These are phyloP conservation scores for Penicillium decumbens DNA, from an alignment of 2,329 filamentous ascomycete species.

Conservation along the genomic window DNA sequence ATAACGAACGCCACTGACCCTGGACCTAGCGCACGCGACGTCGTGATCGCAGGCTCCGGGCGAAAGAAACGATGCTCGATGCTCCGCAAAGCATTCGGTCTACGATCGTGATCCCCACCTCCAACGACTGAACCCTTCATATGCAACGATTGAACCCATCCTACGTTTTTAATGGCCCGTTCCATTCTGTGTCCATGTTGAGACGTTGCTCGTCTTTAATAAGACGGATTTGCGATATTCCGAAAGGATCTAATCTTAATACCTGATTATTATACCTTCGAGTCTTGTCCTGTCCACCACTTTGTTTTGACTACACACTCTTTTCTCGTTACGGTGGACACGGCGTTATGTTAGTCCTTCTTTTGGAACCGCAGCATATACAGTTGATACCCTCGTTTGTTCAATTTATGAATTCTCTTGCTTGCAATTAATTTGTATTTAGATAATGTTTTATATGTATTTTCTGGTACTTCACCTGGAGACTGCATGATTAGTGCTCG, in stretches of 20 bases:
- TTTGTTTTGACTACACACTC: slow-evolving; percentile 1
- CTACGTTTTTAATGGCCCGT: not conserved
- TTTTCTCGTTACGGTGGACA: not conserved
- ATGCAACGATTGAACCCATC: not conserved
- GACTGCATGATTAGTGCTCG: not conserved
- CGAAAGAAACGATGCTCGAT: slow-evolving; percentile 46
- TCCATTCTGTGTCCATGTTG: not conserved
- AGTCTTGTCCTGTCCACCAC: not conserved
- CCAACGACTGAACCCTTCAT: not conserved
- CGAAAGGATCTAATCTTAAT: slow-evolving; percentile 25
- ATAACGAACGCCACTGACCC: slow-evolving; percentile 11
- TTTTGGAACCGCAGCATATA: slow-evolving; percentile 7
- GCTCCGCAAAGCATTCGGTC: slow-evolving; percentile 44
- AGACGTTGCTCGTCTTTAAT: not conserved
- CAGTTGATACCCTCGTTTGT: slow-evolving; percentile 12
- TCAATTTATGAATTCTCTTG: slow-evolving; percentile 1
- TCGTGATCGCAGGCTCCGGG: slow-evolving; percentile 34
- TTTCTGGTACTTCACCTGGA: not conserved
- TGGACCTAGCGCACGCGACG: slow-evolving; percentile 21
- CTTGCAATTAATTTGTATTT: not conserved
- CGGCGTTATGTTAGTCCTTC: not conserved
- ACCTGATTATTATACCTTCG: slow-evolving; percentile 16
- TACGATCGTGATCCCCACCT: slow-evolving; percentile 24
- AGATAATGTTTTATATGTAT: not conserved
- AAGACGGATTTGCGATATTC: slow-evolving; percentile 6